phyloP scores from a whole-genome alignment of 225 moss, liverwort and hornwort genomes.

The Bryum argenteum region DNA sequence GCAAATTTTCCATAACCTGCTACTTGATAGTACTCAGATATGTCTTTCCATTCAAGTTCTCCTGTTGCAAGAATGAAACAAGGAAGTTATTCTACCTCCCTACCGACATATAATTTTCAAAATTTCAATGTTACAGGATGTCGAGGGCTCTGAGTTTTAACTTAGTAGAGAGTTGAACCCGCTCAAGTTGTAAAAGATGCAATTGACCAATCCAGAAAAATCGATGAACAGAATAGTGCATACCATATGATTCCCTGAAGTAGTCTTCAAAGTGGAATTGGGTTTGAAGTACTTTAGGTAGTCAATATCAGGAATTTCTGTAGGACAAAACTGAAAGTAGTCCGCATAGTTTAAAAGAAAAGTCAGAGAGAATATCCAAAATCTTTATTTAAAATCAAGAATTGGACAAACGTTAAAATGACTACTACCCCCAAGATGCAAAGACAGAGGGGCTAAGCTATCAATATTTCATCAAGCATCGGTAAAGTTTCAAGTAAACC shows the following conservation, averaged over 20 bases:
- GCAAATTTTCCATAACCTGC: constrained; percentile 94
- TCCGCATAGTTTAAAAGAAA: constrained; percentile 10
- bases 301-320: constrained; percentile 97
- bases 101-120: not conserved
- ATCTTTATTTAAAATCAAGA: not conserved
- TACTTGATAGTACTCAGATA: constrained; percentile 86
- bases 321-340: not conserved
- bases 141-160: not conserved
- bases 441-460: constrained; percentile 1
- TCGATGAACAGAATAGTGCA: not conserved
- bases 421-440: not conserved
- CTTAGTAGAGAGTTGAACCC: constrained; percentile 4
- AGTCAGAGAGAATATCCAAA: not conserved
- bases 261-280: constrained; percentile 81
- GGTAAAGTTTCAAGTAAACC: not conserved
- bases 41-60: constrained; percentile 85
- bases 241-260: constrained; percentile 85
- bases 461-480: not conserved
- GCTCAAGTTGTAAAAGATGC: not conserved
- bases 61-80: constrained; percentile 50
- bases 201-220: constrained; percentile 9
- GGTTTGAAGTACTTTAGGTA: constrained; percentile 97
- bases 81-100: not conserved
- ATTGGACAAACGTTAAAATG: not conserved
- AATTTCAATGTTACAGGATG: not conserved